Percentiles rank a stretch among this genome's conserved stretches.
Evolutionary conservation across 495 filamentous ascomycete species (phyloP).

Genomic region (Tuber brumale): DNA sequence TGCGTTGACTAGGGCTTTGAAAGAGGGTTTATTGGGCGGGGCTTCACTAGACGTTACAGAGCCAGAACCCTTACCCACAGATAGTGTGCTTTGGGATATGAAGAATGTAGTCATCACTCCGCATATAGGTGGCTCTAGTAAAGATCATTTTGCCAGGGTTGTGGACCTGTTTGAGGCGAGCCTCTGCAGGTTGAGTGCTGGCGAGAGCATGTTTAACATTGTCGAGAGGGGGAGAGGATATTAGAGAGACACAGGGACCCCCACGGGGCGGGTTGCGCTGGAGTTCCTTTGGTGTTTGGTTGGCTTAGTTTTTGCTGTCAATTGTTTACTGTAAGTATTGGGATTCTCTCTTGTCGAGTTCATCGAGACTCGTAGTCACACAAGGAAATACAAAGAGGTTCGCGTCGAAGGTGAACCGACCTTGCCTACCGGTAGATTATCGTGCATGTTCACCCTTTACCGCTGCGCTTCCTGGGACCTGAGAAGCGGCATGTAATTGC

Average conservation of each 20-base stretch:
- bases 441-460: not conserved
- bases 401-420: not conserved
- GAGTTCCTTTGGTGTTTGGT: not conserved
- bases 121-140: constrained; percentile 62
- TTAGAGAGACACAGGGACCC: constrained; percentile 37
- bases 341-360: not conserved
- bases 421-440: not conserved
- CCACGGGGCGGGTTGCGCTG: not conserved
- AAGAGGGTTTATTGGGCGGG: constrained; percentile 56
- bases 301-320: not conserved
- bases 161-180: constrained; percentile 59
- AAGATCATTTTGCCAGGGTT: constrained; percentile 54
- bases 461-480: not conserved
- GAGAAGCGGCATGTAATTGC: not conserved
- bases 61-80: constrained; percentile 68
- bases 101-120: constrained; percentile 72
- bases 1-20: constrained; percentile 59
- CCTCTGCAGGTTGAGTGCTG: constrained; percentile 53
- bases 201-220: constrained; percentile 60
- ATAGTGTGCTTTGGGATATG: constrained; percentile 65
- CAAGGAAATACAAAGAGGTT: not conserved
- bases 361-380: not conserved
- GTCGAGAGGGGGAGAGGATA: constrained; percentile 61
- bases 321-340: not conserved
- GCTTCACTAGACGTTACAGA: constrained; percentile 82